Base-by-base conservation (phyloP, 2,329 filamentous ascomycete species). In the Neonectria sp. region DNA sequence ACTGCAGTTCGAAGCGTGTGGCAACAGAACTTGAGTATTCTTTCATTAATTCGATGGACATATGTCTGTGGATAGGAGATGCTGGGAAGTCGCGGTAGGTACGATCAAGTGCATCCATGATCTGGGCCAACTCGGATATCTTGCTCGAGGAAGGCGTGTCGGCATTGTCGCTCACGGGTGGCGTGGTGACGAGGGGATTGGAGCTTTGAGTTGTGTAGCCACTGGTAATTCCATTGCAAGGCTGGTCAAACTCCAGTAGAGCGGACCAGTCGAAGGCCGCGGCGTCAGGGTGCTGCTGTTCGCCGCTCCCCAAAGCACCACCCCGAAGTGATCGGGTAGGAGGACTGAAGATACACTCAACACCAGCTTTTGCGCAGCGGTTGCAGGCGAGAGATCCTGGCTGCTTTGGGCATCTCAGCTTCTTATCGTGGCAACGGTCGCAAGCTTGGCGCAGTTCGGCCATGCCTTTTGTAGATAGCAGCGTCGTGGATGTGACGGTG, bases 361-460 rank as follows among this genome's bases (percentile, higher is more conserved):
- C 76, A 33, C 78, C 75, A 25, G 83, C 83, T 68, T 82, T 85
- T 25, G 76, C 68, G 67, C 84, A 86, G 33, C 84, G 80, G 9
- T 77, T 76, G 68, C 84, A 86, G 12, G 73, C 72, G 6, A 74
- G 62, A 31, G 77, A 77, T 0, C 80, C 80, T 0, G 77, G 65
- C 31, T 79, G 76, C 60, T 83, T 84, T 6, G 82, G 81, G 57
- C 84, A 86, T 73, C 80, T 79, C 13, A 86, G 76, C 72, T 86
- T 86, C 45, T 86, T 85, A 21, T 79, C 77, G 66, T 86, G 84
- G 46, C 85, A 86, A 46, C 84, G 76, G 72, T 84, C 82, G 66
- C 82, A 85, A 15, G 82, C 80, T 33, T 78, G 74, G 17, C 81
- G 75, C 21, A 76, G 75, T 15, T 76, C 72, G 52, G 72, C 40